Evolutionary conservation across 768 basidiomycete genomes (phyloP).

Genomic region (Udeniomyces megalosporus): DNA sequence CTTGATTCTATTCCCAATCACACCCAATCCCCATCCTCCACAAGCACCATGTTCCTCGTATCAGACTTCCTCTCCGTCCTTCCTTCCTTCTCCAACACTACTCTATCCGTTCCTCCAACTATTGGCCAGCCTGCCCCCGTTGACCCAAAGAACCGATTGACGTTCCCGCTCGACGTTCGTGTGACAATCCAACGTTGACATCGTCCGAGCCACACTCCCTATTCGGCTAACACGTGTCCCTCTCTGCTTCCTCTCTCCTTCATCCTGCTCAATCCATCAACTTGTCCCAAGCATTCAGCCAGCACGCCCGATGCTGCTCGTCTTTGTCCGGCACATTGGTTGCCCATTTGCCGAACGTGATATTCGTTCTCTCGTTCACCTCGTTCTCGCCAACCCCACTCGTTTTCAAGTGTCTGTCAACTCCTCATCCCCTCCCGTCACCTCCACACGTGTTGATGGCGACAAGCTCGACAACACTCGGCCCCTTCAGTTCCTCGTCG

Average conservation of each 20-base stretch:
- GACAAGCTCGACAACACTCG: neutral
- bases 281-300: constrained; percentile 1
- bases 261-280: no score
- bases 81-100: neutral
- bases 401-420: neutral
- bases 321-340: constrained; percentile 6
- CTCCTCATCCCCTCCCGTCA: neutral
- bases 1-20: no score
- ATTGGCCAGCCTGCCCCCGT: constrained; percentile 5
- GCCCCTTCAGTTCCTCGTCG: constrained; percentile 12
- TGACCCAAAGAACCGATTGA: constrained; percentile 6
- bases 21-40: no score
- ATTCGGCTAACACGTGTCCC: no score
- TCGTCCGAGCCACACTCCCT: neutral
- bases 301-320: constrained; percentile 2
- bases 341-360: constrained; percentile 14
- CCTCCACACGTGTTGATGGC: neutral
- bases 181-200: neutral
- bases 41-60: constrained; percentile 8
- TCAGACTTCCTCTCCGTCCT: constrained; percentile 11
- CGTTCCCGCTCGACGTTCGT: neutral
- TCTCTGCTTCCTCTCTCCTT: no score
- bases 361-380: constrained; percentile 8
- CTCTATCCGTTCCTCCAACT: neutral
- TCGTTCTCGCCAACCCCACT: constrained; percentile 7